Base-by-base conservation (phyloP, 1,284 basidiomycete species). In the Papiliotrema laurentii region DNA sequence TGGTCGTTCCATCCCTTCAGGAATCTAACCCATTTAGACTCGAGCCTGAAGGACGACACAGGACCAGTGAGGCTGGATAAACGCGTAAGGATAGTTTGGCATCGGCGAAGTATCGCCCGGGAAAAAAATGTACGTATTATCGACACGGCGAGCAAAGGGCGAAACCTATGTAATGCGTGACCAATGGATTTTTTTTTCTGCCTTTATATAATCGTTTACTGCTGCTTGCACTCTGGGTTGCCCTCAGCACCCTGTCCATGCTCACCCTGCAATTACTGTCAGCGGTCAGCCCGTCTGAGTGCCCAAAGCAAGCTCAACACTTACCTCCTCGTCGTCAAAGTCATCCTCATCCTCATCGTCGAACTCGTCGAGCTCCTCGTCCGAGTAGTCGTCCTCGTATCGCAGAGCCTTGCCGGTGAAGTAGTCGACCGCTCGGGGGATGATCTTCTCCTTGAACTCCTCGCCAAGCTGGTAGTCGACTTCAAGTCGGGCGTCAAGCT, bases 381-480 rank as follows among this genome's bases (percentile, higher is more conserved):
- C 84, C 0, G 86, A 84, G 5, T 84, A 86, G 54, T 85, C 69
- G 58, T 84, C 80, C 60, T 96, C 93, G 69, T 86, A 92, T 64
- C 89, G 84, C 46, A 97, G 81, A 18, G 92, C 91, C 77, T 96
- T 94, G 66, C 94, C 94, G 18, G 93, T 97, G 76, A 97, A 97
- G 78, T 86, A 92, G 73, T 92, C 93, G 58, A 97, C 79, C 19
- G 93, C 93, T 58, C 88, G 88, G 44, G 94, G 92, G 59, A 97
- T 89, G 71, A 97, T 83, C 87, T 91, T 88, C 75, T 97, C 94
- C 79, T 97, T 97, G 67, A 98, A 78, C 75, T 98, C 94, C 78
- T 97, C 94, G 45, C 93, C 94, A 65, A 97, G 87, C 79, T 97
- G 93, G 75, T 97, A 97, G 77, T 98, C 94, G 58, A 93, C 79